phyloP scores from a whole-genome alignment of 768 basidiomycete genomes.

The Amyloporia xantha region DNA sequence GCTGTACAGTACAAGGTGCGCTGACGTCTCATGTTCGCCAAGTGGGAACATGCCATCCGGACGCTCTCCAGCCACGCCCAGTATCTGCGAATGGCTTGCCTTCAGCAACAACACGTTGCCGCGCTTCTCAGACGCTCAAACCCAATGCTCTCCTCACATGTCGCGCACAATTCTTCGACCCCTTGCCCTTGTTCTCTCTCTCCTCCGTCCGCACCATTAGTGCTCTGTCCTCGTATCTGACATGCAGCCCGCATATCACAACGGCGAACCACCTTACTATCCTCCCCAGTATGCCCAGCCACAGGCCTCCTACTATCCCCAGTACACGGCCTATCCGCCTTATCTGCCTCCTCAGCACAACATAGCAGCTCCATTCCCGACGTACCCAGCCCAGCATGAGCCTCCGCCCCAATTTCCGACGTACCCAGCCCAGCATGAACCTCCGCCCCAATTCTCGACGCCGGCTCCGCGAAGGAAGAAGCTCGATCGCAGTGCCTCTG shows the following conservation, averaged over 20 bases:
- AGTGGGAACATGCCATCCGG: conserved; percentile 3
- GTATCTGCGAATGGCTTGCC: neutral
- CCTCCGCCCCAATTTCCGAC: conserved; percentile 7
- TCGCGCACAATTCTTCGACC: neutral
- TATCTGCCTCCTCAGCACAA: conserved; percentile 13
- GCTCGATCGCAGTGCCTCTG: neutral
- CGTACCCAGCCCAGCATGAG: conserved; percentile 14
- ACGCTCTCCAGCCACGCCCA: neutral
- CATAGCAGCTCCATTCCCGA: conserved; percentile 12
- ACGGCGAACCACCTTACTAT: conserved; percentile 14
- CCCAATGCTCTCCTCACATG: conserved; percentile 6
- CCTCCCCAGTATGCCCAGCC: conserved; percentile 13
- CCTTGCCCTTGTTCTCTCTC: neutral
- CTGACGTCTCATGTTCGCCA: neutral
- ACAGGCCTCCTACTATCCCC: conserved; percentile 1
- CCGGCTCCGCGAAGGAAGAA: conserved; percentile 5
- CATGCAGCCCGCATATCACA: conserved; percentile 20
- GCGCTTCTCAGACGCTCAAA: conserved; percentile 22
- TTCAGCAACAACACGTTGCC: conserved; percentile 20
- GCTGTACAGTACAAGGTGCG: too few relatives aligned
- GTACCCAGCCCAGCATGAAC: conserved; percentile 14
- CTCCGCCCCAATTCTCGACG: conserved; percentile 7
- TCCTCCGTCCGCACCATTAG: conserved; percentile 2
- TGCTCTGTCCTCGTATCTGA: conserved; percentile 1
- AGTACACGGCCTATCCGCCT: conserved; percentile 13